These are phyloP conservation scores for Biscogniauxia marginata DNA, from an alignment of 2,329 filamentous ascomycete species.

Conservation along the genomic window DNA sequence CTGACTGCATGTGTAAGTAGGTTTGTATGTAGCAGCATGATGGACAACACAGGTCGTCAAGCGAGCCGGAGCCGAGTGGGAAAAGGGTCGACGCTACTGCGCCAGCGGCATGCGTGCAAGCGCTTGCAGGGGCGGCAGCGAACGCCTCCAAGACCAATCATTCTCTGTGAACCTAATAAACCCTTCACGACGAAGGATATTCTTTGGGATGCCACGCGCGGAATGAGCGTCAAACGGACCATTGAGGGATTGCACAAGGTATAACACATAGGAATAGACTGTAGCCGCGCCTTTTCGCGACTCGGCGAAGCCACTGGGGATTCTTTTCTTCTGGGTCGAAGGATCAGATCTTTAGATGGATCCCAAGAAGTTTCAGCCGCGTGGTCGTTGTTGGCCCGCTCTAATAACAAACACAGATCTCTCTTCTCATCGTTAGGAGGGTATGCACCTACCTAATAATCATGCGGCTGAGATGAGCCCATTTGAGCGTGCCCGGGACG, in stretches of 20 bases:
- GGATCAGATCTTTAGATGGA: neutral
- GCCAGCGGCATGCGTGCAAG: conserved; percentile 7
- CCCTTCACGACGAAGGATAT: neutral
- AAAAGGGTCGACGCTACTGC: conserved; percentile 6
- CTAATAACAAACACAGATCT: neutral
- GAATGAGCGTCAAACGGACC: conserved; percentile 13
- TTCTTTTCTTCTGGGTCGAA: neutral
- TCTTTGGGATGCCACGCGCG: conserved; percentile 5
- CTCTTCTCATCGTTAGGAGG: neutral
- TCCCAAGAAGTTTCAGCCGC: neutral
- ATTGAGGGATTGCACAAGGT: conserved; percentile 12
- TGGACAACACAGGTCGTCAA: neutral
- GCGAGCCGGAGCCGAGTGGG: neutral
- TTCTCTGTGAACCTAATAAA: neutral
- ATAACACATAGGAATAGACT: neutral
- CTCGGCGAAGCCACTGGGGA: conserved; percentile 5
- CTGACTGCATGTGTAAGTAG: neutral
- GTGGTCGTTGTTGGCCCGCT: neutral
- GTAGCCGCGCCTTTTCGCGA: conserved; percentile 1
- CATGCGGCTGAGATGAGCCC: neutral
- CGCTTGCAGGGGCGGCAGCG: conserved; percentile 14
- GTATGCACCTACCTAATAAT: neutral
- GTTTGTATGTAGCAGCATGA: neutral
- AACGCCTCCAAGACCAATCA: conserved; percentile 1
- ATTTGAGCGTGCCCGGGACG: neutral